Evolutionary conservation across 306 rosid genomes (phyloP).

Genomic region (Datisca glomerata): DNA sequence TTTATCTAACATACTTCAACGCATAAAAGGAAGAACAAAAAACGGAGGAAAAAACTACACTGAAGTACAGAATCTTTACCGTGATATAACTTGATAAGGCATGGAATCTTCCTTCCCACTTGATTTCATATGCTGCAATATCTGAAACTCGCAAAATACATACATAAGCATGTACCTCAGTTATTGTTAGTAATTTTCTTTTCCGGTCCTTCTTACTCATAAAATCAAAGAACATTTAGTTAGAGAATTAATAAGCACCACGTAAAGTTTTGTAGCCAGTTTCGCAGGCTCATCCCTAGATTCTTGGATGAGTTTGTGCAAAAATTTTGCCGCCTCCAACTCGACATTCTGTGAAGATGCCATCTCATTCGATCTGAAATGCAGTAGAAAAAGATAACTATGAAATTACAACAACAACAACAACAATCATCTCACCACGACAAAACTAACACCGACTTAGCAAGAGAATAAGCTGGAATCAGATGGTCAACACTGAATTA

Average conservation of each 20-base stretch:
- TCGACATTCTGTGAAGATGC: conserved; percentile 83
- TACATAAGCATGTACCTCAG: conserved; percentile 8
- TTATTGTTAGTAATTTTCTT: too few relatives aligned
- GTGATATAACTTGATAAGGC: conserved; percentile 98
- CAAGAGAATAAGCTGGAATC: neutral
- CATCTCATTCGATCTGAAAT: conserved; percentile 52
- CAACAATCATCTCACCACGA: too few relatives aligned
- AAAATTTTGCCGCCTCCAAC: conserved; percentile 98
- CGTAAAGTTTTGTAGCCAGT: conserved; percentile 87
- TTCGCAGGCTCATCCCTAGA: conserved; percentile 95
- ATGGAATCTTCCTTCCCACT: conserved; percentile 97
- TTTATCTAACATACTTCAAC: too few relatives aligned
- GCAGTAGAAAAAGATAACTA: conserved; percentile 1
- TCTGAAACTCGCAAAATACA: conserved; percentile 38
- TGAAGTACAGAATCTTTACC: conserved; percentile 25
- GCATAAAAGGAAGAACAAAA: neutral
- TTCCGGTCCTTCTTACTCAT: too few relatives aligned
- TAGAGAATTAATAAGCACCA: conserved; percentile 51
- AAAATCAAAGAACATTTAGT: neutral
- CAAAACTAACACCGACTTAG: neutral
- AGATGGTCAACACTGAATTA: neutral
- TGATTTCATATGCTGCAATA: conserved; percentile 95
- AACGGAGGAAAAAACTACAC: neutral
- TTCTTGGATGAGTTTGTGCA: conserved; percentile 96
- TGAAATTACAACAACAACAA: neutral